Evolutionary conservation across 495 filamentous ascomycete genomes (phyloP).

Genomic region (Trichocladium antarcticum): DNA sequence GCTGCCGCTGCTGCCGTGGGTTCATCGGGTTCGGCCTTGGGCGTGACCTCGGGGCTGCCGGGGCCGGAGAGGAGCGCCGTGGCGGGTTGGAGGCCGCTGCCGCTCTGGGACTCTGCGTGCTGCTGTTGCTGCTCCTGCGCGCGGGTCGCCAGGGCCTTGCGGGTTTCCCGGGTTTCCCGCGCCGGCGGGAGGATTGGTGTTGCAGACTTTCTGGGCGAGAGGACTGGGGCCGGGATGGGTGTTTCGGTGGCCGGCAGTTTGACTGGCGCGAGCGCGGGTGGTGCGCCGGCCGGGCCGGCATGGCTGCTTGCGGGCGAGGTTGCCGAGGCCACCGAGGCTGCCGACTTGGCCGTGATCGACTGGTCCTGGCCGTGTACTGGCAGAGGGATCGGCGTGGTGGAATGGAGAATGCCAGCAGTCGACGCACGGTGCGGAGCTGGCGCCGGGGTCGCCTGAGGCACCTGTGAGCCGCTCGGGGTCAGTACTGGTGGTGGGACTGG

Average conservation of each 20-base stretch:
- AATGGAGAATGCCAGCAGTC: slow-evolving; percentile 17
- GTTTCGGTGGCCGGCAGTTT: slow-evolving; percentile 25
- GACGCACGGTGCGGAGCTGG: slow-evolving; percentile 19
- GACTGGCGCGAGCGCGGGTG: slow-evolving; percentile 10
- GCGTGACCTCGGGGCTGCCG: slow-evolving; percentile 23
- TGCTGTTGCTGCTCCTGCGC: slow-evolving; percentile 24
- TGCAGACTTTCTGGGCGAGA: slow-evolving; percentile 39
- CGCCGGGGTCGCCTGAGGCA: slow-evolving; percentile 34
- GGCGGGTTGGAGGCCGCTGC: slow-evolving; percentile 21
- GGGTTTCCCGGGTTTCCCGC: slow-evolving; percentile 35
- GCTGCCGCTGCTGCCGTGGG: slow-evolving; percentile 7
- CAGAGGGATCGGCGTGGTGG: slow-evolving; percentile 30
- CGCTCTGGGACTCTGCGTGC: no score
- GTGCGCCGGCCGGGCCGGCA: slow-evolving; percentile 10
- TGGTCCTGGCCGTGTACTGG: slow-evolving; percentile 24
- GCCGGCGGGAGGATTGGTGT: slow-evolving; percentile 44
- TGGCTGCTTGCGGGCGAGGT: slow-evolving; percentile 22
- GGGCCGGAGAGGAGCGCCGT: slow-evolving; percentile 25
- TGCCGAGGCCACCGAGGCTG: slow-evolving; percentile 16
- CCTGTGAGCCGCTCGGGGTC: slow-evolving; percentile 15
- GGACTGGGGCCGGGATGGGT: slow-evolving; percentile 22
- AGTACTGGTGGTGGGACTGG: slow-evolving; percentile 39
- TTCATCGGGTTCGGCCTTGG: slow-evolving; percentile 25
- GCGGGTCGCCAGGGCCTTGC: slow-evolving; percentile 21
- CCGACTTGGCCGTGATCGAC: slow-evolving; percentile 22